Evolutionary conservation across 495 filamentous ascomycete genomes (phyloP), one percentile per base, ranked within the genome.

Genomic region (Penicillium lividum): DNA sequence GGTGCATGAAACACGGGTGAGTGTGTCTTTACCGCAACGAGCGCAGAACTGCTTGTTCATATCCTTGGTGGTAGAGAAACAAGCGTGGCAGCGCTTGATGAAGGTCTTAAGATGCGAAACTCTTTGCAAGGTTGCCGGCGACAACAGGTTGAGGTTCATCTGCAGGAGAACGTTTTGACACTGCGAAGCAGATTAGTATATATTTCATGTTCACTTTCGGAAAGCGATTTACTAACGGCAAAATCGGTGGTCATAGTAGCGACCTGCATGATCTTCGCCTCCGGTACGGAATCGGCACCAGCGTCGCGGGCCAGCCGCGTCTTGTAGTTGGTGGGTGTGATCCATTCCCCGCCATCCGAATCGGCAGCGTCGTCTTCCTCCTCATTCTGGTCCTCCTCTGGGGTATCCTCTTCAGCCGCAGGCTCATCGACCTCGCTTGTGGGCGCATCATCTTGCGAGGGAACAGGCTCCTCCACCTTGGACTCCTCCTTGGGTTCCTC

Each of bases 11-110:
- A 93, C 90, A 50, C 94, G 86, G 5, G 89, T 92, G 29, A 98
- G 80, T 0, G 93, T 93, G 8, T 90, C 80, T 51, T 92, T 89
- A 6, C 94, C 94, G 69, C 94, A 98, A 5, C 87, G 84, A 11
- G 90, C 87, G 70, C 94, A 98, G 81, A 98, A 98, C 68, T 97
- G 92, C 77, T 92, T 91, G 57, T 72, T 77, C 84, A 89, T 93
- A 61, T 96, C 86, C 66, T 90, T 91, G 62, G 87, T 90, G 15
- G 90, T 86, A 47, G 85, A 76, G 79, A 96, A 98, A 77, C 94
- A 99, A 53, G 86, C 93, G 73, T 99, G 93, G 77, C 94, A 99
- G 44, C 94, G 87, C 52, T 97, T 80, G 25, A 97, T 85, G 80
- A 89, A 95, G 7, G 89, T 92, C 65, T 89, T 90, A 27, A 97